Conservation (phyloP, 179 eudicot genomes). For the Monotropa hypopitys region DNA sequence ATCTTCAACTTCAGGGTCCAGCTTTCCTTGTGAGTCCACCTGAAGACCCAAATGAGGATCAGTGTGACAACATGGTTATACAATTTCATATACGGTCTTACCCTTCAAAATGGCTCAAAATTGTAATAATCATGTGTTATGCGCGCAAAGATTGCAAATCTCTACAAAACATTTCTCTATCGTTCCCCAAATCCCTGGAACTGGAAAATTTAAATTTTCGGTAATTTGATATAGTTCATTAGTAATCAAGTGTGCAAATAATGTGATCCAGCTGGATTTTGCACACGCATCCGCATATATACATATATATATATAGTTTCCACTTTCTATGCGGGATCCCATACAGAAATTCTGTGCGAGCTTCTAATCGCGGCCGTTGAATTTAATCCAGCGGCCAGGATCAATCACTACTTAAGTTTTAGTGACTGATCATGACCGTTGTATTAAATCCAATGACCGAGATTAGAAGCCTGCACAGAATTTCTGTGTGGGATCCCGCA, state of each 20-base stretch:
- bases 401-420: too few relatives aligned
- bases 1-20: slow-evolving; percentile 90
- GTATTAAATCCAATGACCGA: too few relatives aligned
- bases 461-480: too few relatives aligned
- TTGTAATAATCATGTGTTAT: neutral
- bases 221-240: neutral
- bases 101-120: neutral
- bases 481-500: too few relatives aligned
- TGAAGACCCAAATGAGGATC: slow-evolving; percentile 16
- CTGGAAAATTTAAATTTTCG: neutral
- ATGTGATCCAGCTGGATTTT: neutral
- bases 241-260: neutral
- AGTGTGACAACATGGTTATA: neutral
- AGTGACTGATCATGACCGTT: too few relatives aligned
- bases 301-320: too few relatives aligned
- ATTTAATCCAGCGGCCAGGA: too few relatives aligned
- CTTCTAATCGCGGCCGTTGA: too few relatives aligned
- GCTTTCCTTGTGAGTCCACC: slow-evolving; percentile 63
- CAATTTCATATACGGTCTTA: neutral
- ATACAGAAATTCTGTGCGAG: too few relatives aligned
- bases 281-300: rapidly evolving
- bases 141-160: neutral
- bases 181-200: neutral
- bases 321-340: too few relatives aligned
- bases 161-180: neutral